phyloP scores from a whole-genome alignment of 2,329 filamentous ascomycete species.

The Verticillium isaacii region DNA sequence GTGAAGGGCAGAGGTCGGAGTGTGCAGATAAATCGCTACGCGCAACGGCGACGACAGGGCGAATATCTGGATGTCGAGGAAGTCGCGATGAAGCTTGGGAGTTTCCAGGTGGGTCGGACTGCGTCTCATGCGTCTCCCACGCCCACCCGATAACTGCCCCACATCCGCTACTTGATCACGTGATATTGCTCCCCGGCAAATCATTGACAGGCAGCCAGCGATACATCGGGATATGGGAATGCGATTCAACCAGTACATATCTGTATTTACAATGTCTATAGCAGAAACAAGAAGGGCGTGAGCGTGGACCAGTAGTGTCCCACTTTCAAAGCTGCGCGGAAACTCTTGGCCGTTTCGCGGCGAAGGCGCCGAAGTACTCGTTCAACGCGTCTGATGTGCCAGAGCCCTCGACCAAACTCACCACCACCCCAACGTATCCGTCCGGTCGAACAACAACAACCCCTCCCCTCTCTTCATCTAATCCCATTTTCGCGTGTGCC shows the following conservation, averaged over 20 bases:
- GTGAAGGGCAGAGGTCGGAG: neutral
- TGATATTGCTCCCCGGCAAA: neutral
- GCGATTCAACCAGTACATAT: no score
- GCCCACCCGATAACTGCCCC: no score
- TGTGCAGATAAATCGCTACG: neutral
- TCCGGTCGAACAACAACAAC: constrained; percentile 83
- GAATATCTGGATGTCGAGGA: neutral
- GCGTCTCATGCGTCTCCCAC: neutral
- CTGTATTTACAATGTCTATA: no score
- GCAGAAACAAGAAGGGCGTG: no score
- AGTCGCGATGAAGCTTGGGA: neutral
- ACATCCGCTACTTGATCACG: neutral
- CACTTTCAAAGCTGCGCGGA: constrained; percentile 30
- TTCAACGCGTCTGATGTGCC: constrained; percentile 80
- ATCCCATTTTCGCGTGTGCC: constrained; percentile 82
- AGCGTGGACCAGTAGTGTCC: no score
- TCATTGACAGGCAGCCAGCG: no score
- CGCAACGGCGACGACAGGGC: neutral
- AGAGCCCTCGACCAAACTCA: constrained; percentile 67
- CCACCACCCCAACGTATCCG: constrained; percentile 77
- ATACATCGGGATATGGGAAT: no score
- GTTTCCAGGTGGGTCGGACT: neutral
- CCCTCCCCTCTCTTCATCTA: constrained; percentile 68
- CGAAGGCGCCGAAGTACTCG: constrained; percentile 73
- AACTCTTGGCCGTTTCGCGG: constrained; percentile 48